phyloP scores from a whole-genome alignment of 345 rosid species.

The Salix koriyanagi region DNA sequence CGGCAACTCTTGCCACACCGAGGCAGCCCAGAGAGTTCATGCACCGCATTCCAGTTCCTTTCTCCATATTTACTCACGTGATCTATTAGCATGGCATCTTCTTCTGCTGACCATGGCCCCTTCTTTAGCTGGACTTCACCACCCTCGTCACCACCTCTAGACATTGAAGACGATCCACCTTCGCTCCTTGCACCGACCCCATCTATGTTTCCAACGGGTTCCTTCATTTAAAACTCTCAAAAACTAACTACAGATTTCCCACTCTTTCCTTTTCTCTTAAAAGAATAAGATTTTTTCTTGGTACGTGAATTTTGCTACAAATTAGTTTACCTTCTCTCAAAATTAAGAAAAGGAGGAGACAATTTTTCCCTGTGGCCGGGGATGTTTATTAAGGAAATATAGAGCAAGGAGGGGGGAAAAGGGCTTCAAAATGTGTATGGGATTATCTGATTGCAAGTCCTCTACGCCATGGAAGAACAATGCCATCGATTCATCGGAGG shows the following conservation, averaged over 20 bases:
- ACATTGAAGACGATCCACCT: too few relatives aligned
- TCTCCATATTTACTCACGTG: conserved; percentile 26
- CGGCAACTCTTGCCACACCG: conserved; percentile 29
- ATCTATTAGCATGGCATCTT: conserved; percentile 21
- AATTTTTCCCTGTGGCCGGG: neutral
- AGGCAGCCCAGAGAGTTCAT: conserved; percentile 14
- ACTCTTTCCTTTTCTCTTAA: too few relatives aligned
- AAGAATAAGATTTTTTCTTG: too few relatives aligned
- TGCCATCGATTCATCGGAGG: neutral
- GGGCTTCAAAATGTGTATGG: neutral
- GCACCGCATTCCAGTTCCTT: conserved; percentile 31
- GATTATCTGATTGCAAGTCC: neutral
- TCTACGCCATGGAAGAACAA: too few relatives aligned
- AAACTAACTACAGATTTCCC: too few relatives aligned
- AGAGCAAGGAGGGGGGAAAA: neutral
- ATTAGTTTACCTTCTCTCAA: too few relatives aligned
- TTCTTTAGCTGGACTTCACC: conserved; percentile 12
- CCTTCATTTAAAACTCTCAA: too few relatives aligned
- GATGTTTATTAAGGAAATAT: neutral
- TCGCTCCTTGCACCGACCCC: too few relatives aligned
- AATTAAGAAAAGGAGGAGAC: neutral
- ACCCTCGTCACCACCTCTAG: neutral
- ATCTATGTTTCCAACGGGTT: too few relatives aligned
- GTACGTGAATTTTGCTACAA: too few relatives aligned
- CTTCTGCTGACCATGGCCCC: conserved; percentile 29